These are phyloP conservation scores for Apophysomyces elegans DNA, from an alignment of 371 early-diverging fungal species.

Conservation along the genomic window DNA sequence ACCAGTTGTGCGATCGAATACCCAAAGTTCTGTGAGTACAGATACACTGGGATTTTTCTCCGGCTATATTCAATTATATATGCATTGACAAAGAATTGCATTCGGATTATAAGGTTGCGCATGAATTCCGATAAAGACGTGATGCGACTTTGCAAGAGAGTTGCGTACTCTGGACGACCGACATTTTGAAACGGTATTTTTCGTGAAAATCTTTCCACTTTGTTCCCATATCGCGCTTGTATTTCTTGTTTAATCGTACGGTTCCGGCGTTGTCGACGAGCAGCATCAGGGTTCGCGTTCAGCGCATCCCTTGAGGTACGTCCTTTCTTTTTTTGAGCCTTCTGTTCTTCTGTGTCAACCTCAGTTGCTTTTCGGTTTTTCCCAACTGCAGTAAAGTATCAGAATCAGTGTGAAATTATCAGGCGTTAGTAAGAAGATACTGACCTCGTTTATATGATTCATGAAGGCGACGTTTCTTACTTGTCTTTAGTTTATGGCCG, in stretches of 20 bases:
- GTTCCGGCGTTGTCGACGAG: background rate
- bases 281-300: background rate
- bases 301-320: background rate
- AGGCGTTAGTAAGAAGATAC: too few species aligned
- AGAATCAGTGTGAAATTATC: too few species aligned
- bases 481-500: too few species aligned
- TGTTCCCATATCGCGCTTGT: background rate
- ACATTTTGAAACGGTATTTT: background rate
- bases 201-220: background rate
- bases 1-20: too few species aligned
- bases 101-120: too few species aligned
- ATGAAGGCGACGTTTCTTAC: too few species aligned
- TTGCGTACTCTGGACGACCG: background rate
- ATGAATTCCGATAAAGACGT: too few species aligned
- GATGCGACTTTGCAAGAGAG: background rate
- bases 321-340: background rate
- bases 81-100: too few species aligned
- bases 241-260: background rate
- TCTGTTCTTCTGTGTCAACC: background rate
- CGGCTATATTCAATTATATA: too few species aligned
- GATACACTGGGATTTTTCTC: too few species aligned
- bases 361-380: background rate
- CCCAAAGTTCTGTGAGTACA: too few species aligned
- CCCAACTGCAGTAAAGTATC: background rate
- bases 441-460: too few species aligned